phyloP scores from a whole-genome alignment of 2,329 filamentous ascomycete species.

The Alternaria rosae region DNA sequence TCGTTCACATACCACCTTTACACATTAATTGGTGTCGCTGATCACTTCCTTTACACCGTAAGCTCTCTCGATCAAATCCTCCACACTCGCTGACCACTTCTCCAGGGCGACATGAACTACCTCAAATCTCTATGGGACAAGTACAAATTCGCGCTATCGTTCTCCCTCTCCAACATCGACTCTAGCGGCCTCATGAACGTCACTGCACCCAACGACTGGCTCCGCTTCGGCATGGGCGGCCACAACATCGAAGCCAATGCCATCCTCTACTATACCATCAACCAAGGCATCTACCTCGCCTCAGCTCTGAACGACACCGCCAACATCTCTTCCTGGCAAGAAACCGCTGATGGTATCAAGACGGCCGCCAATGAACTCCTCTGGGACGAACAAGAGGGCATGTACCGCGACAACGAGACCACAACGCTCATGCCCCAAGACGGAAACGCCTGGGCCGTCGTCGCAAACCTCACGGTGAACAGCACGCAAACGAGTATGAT shows the following conservation, averaged over 20 bases:
- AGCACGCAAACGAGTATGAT: conserved; percentile 41
- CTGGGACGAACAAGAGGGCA: conserved; percentile 58
- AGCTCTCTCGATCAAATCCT: background rate
- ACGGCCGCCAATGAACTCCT: conserved; percentile 57
- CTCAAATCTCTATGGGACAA: conserved; percentile 53
- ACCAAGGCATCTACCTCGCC: conserved; percentile 61
- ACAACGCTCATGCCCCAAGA: conserved; percentile 60
- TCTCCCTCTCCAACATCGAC: conserved; percentile 54
- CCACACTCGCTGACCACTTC: conserved; percentile 2
- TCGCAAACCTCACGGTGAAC: conserved; percentile 48
- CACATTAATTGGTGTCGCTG: conserved; percentile 55
- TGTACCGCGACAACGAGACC: conserved; percentile 64
- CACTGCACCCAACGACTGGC: conserved; percentile 56
- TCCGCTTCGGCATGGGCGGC: conserved; percentile 60
- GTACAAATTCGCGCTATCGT: conserved; percentile 55
- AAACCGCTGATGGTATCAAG: conserved; percentile 53
- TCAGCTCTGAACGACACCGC: conserved; percentile 55
- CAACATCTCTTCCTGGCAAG: conserved; percentile 53
- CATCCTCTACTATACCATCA: conserved; percentile 60
- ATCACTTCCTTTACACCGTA: conserved; percentile 55
- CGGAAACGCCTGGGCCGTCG: conserved; percentile 54
- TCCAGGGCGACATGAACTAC: conserved; percentile 50
- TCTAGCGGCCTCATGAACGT: conserved; percentile 56
- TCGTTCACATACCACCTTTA: conserved; percentile 66
- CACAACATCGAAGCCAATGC: conserved; percentile 58